Conservation (phyloP, 2,329 filamentous ascomycete species). For the Immersiporthe knoxdaviesiana region DNA sequence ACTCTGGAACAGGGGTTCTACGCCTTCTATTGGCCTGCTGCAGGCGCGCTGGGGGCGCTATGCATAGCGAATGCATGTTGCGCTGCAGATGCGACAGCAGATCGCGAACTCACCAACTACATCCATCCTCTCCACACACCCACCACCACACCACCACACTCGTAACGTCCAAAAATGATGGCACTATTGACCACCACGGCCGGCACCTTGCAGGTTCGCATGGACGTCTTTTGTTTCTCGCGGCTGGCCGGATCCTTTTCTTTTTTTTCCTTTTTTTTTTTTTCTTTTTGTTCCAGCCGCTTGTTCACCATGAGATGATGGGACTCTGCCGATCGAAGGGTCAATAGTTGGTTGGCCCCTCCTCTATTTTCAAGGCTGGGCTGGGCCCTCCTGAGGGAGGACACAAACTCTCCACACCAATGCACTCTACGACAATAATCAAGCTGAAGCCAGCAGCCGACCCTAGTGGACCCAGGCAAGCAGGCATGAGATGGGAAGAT, state of each 20-base stretch:
- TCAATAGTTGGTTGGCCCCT: neutral
- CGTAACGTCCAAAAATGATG: neutral
- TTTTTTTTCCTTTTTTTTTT: neutral
- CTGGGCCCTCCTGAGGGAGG: neutral
- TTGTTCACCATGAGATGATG: neutral
- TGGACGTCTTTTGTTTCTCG: neutral
- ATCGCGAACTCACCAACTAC: slow-evolving; percentile 11
- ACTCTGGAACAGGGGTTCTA: neutral
- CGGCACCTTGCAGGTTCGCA: neutral
- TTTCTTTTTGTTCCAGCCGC: neutral
- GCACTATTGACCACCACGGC: neutral
- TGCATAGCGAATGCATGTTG: neutral
- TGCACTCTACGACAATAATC: slow-evolving; percentile 13
- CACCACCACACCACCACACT: neutral
- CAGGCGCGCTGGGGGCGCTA: neutral
- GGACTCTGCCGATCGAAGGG: neutral
- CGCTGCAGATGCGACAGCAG: slow-evolving; percentile 3
- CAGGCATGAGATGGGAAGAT: slow-evolving; percentile 11
- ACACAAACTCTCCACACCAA: neutral
- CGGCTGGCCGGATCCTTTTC: neutral
- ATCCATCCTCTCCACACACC: neutral
- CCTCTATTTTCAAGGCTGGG: neutral
- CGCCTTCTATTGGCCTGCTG: neutral
- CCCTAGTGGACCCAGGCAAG: slow-evolving; percentile 17
- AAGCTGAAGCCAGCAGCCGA: slow-evolving; percentile 26